These are phyloP conservation scores for Sclerospora graminicola DNA, from an alignment of 352 stramenopile species.

Conservation along the genomic window DNA sequence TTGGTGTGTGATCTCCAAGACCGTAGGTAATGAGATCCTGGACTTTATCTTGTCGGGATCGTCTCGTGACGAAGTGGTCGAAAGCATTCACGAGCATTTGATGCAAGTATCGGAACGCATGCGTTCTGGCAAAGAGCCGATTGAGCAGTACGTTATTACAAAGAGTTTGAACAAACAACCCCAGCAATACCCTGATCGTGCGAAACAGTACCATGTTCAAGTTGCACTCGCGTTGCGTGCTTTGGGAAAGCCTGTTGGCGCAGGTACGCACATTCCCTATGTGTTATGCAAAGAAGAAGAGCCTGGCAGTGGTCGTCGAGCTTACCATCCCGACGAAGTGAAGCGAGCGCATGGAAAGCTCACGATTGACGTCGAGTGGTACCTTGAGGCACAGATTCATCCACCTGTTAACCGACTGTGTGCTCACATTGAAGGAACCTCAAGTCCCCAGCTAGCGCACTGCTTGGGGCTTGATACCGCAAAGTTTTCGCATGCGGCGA, in stretches of 20 bases:
- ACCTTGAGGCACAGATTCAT: conserved; percentile 94
- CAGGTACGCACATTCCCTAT: conserved; percentile 98
- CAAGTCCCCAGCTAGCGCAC: conserved; percentile 89
- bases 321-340: conserved; percentile 86
- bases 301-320: conserved; percentile 47
- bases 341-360: conserved; percentile 67
- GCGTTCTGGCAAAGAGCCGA: conserved; percentile 86
- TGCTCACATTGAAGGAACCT: conserved; percentile 97
- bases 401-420: conserved; percentile 96
- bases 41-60: conserved; percentile 96
- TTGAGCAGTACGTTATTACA: conserved; percentile 99
- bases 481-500: conserved; percentile 86
- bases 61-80: conserved; percentile 91
- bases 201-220: conserved; percentile 95
- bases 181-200: conserved; percentile 95
- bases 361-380: conserved; percentile 94
- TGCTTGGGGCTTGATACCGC: conserved; percentile 94
- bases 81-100: conserved; percentile 95
- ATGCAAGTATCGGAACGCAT: conserved; percentile 88
- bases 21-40: conserved; percentile 92
- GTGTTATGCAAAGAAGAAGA: conserved; percentile 91
- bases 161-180: conserved; percentile 99
- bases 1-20: conserved; percentile 98
- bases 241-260: conserved; percentile 93
- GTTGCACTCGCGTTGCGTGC: conserved; percentile 94